These are phyloP conservation scores for Parafenestella ontariensis DNA, from an alignment of 2,329 filamentous ascomycete species.

Conservation along the genomic window DNA sequence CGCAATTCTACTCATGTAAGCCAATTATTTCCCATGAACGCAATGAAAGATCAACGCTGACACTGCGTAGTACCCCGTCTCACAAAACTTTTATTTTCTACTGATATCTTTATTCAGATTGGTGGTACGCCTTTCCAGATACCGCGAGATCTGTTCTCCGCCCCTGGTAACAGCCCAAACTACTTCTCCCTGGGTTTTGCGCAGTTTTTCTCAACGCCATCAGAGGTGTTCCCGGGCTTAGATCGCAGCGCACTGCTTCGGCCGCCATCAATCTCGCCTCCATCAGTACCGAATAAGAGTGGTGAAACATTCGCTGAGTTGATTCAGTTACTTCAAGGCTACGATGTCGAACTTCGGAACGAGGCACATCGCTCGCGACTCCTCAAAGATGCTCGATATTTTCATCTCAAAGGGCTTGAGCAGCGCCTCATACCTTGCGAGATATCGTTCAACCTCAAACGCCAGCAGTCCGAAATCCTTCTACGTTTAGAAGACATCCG, in stretches of 20 bases:
- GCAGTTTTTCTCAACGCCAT: slow-evolving; percentile 81
- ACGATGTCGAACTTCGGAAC: slow-evolving; percentile 77
- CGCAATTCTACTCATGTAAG: slow-evolving; percentile 89
- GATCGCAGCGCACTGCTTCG: slow-evolving; percentile 79
- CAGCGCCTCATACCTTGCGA: slow-evolving; percentile 82
- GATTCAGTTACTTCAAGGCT: slow-evolving; percentile 81
- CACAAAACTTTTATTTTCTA: slow-evolving; percentile 88
- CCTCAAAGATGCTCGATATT: slow-evolving; percentile 87
- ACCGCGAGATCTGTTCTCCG: slow-evolving; percentile 83
- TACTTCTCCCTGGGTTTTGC: slow-evolving; percentile 93
- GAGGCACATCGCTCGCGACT: slow-evolving; percentile 79
- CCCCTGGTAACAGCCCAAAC: slow-evolving; percentile 90
- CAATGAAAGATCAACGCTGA: slow-evolving; percentile 15
- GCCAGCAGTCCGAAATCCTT: slow-evolving; percentile 75
- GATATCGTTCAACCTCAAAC: slow-evolving; percentile 75
- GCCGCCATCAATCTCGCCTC: slow-evolving; percentile 84
- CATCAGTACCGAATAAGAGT: slow-evolving; percentile 78
- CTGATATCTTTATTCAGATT: slow-evolving; percentile 90
- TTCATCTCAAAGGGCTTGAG: slow-evolving; percentile 89
- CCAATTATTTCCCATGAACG: slow-evolving; percentile 12
- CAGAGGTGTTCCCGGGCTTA: slow-evolving; percentile 85
- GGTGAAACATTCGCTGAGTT: slow-evolving; percentile 87
- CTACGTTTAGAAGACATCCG: slow-evolving; percentile 86
- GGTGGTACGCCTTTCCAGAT: slow-evolving; percentile 88
- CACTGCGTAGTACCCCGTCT: slow-evolving; percentile 74